These are phyloP conservation scores for Boletellus ananiceps DNA, from an alignment of 768 basidiomycete species.

Conservation along the genomic window DNA sequence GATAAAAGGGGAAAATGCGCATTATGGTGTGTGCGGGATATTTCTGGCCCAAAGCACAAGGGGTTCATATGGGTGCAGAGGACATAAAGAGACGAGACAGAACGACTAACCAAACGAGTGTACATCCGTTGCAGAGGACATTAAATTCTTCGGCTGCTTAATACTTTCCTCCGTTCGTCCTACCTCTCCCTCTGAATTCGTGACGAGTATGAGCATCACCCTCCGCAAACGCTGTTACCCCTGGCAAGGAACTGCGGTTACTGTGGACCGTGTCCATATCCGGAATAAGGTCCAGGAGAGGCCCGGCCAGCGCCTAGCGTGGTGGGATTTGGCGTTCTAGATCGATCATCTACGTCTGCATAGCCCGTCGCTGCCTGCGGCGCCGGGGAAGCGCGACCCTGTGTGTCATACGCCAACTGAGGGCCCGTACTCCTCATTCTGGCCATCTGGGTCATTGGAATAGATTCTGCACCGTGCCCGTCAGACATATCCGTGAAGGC, in stretches of 20 bases:
- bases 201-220: slow-evolving; percentile 6
- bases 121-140: slow-evolving; percentile 19
- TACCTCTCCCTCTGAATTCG: slow-evolving; percentile 4
- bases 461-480: slow-evolving; percentile 47
- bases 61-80: slow-evolving; percentile 6
- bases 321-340: slow-evolving; percentile 28
- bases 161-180: slow-evolving; percentile 9
- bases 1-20: slow-evolving; percentile 17
- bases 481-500: slow-evolving; percentile 47
- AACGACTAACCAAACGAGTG: slow-evolving; percentile 25
- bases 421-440: slow-evolving; percentile 40
- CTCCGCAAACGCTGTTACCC: background rate
- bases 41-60: slow-evolving; percentile 10
- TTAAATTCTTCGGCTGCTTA: slow-evolving; percentile 14
- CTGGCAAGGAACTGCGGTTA: slow-evolving; percentile 12
- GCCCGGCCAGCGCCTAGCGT: slow-evolving; percentile 29
- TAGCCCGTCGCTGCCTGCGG: slow-evolving; percentile 41
- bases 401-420: slow-evolving; percentile 36
- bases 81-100: background rate
- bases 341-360: slow-evolving; percentile 24
- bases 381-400: slow-evolving; percentile 36
- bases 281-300: slow-evolving; percentile 46
- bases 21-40: slow-evolving; percentile 6
- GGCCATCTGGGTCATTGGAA: slow-evolving; percentile 71
- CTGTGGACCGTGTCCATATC: slow-evolving; percentile 38